Evolutionary conservation across 768 basidiomycete genomes (phyloP), one percentile per base, ranked within the genome.

Genomic region (Ramaria sp.): DNA sequence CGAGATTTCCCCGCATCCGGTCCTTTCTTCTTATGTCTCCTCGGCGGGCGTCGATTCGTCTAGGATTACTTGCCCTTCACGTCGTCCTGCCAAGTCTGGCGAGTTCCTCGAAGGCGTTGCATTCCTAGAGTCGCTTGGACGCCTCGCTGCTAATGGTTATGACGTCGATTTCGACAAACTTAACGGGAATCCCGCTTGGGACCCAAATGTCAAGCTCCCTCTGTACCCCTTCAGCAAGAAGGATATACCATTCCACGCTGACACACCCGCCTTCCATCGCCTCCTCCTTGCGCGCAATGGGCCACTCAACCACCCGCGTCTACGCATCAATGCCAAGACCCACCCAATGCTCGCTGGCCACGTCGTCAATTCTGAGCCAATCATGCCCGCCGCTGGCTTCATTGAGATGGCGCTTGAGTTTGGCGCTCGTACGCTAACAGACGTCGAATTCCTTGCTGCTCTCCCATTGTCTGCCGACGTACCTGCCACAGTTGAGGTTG

Each of bases 71-170:
- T 55, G 53, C 28, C 53, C 53, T 1, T 28, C 53, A 7, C 67
- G 64, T 22, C 69, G 68, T 30, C 68, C 68, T n/a, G 62, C 63
- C 52, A 68, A 67, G 37, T 62, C 67, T 12, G 67, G 67, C 20
- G 67, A 67, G 43, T 47, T 67, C 34, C 56, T 67, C 49, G 66
- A 67, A 45, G 67, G 67, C 47, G 59, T 65, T 8, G 67, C 66
- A 0, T 64, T 66, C 52, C 62, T 68, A 12, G 58, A 66, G 27
- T 59, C 62, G 24, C 44, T 59, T 13, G 67, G 67, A 13, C 60
- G 59, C 36, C 53, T 55, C 30, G 53, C 42, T 12, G 39, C 39
- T 13, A 45, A 55, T 38, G 53, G 53, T 15, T 32, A 30, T 36
- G 43, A 45, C 34, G 60, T 68, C 12, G 62, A 67, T 50, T 63